phyloP scores from a whole-genome alignment of 169 alveolate species.

The Haemoproteus tartakovskyi region DNA sequence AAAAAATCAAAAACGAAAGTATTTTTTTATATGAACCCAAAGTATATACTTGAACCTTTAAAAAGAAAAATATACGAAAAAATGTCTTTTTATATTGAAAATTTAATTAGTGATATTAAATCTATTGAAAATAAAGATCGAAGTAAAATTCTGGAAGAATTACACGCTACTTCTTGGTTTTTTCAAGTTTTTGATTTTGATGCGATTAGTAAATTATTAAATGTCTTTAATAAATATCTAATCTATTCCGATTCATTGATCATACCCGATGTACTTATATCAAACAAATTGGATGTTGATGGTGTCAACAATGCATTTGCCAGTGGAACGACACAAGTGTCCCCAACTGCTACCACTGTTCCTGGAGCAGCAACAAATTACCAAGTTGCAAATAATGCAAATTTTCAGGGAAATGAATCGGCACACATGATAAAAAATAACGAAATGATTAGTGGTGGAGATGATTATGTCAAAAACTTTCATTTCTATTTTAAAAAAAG shows the following conservation, averaged over 20 bases:
- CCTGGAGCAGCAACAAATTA: background rate
- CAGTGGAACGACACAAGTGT: background rate
- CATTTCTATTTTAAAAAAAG: conserved; percentile 30
- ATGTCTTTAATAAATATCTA: conserved; percentile 48
- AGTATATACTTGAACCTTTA: conserved; percentile 45
- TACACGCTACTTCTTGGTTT: conserved; percentile 58
- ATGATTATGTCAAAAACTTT: background rate
- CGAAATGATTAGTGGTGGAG: background rate
- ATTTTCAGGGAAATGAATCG: background rate
- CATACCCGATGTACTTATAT: conserved; percentile 28
- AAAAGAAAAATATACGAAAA: conserved; percentile 51
- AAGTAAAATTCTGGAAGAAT: conserved; percentile 20
- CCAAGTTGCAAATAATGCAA: background rate
- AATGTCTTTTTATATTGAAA: conserved; percentile 57
- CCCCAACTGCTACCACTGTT: background rate
- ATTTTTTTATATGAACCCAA: conserved; percentile 51
- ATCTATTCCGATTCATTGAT: conserved; percentile 54
- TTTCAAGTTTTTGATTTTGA: conserved; percentile 55
- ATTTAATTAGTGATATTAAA: conserved; percentile 56
- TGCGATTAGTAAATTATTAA: conserved; percentile 48
- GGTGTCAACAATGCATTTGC: too few relatives aligned
- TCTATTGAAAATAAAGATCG: conserved; percentile 42
- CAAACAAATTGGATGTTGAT: conserved; percentile 3
- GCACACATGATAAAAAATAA: background rate
- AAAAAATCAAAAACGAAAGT: conserved; percentile 29